A percentile compares a stretch with the other conserved stretches of the same genome.
Evolutionary conservation across 169 alveolate genomes (phyloP).

Genomic region (Cryptosporidium canis): DNA sequence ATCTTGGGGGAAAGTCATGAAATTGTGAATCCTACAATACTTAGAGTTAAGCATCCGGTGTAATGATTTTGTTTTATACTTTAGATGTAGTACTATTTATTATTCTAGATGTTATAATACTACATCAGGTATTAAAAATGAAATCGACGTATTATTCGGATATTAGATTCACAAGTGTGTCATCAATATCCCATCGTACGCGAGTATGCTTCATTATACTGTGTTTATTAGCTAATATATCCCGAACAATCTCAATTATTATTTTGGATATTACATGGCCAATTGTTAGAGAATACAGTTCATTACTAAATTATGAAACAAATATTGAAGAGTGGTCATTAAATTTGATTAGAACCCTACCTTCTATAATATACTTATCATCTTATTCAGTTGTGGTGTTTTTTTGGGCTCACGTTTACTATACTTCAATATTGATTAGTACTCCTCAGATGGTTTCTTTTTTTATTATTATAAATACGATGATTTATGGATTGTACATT

Average conservation of each 20-base stretch:
- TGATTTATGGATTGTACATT: constrained; percentile 39
- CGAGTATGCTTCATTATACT: constrained; percentile 39
- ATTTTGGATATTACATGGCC: constrained; percentile 50
- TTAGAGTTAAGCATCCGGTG: not conserved
- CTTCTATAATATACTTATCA: constrained; percentile 39
- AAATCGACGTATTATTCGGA: constrained; percentile 38
- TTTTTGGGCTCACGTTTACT: constrained; percentile 66
- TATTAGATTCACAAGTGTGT: constrained; percentile 12
- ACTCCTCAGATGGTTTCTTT: constrained; percentile 49
- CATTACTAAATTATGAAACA: not conserved
- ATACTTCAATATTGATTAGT: constrained; percentile 41
- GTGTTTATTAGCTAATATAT: constrained; percentile 33
- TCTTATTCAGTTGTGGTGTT: constrained; percentile 64
- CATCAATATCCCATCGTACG: constrained; percentile 69
- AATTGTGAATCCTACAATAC: not conserved
- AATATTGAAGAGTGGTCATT: constrained; percentile 34
- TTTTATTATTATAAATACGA: constrained; percentile 12
- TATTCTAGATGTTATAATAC: constrained; percentile 39
- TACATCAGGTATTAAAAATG: constrained; percentile 70
- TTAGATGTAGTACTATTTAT: constrained; percentile 37
- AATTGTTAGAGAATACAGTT: not conserved
- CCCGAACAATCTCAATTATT: constrained; percentile 40
- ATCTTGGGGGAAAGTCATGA: not conserved
- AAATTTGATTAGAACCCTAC: constrained; percentile 42
- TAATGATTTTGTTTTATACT: constrained; percentile 26